phyloP scores from a whole-genome alignment of 768 basidiomycete species.

The Russula griseocarnosa region DNA sequence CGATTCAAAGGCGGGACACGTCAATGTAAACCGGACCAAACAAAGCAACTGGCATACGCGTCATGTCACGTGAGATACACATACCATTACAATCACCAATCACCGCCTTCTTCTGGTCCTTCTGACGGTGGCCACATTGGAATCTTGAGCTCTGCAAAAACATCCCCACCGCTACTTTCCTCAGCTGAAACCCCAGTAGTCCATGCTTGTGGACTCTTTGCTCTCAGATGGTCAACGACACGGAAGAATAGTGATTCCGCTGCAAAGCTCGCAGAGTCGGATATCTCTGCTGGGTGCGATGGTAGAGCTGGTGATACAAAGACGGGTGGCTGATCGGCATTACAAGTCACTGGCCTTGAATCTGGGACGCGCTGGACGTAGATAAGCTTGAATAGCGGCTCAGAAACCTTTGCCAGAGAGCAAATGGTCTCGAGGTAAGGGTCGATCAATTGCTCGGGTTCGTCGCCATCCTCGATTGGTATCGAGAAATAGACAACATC shows the following conservation, averaged over 20 bases:
- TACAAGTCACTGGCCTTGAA: neutral
- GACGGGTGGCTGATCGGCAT: neutral
- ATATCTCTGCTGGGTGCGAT: conserved; percentile 11
- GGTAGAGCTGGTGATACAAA: conserved; percentile 19
- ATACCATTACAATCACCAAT: conserved; percentile 1
- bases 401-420: conserved; percentile 14
- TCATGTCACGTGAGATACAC: conserved; percentile 14
- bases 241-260: conserved; percentile 27
- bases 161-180: conserved; percentile 14
- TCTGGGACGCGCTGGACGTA: conserved; percentile 17
- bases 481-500: conserved; percentile 29
- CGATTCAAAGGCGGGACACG: conserved; percentile 3
- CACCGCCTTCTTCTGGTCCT: conserved; percentile 8
- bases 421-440: conserved; percentile 33
- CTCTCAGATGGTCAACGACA: conserved; percentile 17
- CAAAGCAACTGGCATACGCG: conserved; percentile 14
- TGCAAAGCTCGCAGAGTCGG: conserved; percentile 23
- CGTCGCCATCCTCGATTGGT: conserved; percentile 20
- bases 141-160: conserved; percentile 26
- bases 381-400: conserved; percentile 22
- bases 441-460: conserved; percentile 27
- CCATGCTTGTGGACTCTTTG: conserved; percentile 19
- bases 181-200: neutral
- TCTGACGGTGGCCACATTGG: conserved; percentile 26
- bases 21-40: neutral